Conservation (phyloP, 257 asterid genomes). For the Solanum okadae region DNA sequence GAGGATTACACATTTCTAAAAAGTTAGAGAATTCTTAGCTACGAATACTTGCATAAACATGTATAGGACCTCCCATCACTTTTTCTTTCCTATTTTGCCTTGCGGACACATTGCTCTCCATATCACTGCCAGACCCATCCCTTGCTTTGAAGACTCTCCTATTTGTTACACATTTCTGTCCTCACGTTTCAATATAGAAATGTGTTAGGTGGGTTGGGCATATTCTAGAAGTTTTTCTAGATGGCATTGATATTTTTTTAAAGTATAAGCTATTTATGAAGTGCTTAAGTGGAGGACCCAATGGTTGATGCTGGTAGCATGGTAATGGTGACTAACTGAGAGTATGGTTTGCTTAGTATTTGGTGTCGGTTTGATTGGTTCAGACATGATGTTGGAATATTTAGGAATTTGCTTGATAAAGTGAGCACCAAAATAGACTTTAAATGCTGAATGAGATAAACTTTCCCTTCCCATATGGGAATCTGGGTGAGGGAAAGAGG, state of each 20-base stretch:
- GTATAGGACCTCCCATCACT: neutral
- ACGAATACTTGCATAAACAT: neutral
- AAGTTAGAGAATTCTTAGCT: neutral
- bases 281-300: neutral
- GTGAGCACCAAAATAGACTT: neutral
- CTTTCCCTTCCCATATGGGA: neutral
- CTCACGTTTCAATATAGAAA: neutral
- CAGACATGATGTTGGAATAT: neutral
- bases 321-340: neutral
- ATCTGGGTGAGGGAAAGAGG: neutral
- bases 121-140: neutral
- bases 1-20: neutral
- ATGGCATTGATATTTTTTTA: neutral
- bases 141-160: neutral
- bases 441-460: neutral
- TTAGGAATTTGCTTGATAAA: neutral
- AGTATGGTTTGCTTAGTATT: neutral
- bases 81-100: neutral
- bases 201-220: neutral
- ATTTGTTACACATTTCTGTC: neutral
- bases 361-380: neutral
- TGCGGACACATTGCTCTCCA: neutral
- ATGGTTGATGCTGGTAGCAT: neutral
- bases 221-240: neutral
- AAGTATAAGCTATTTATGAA: neutral